Evolutionary conservation across 2,329 filamentous ascomycete genomes (phyloP), one percentile per base, ranked within the genome.

Genomic region (Trichothecium roseum): DNA sequence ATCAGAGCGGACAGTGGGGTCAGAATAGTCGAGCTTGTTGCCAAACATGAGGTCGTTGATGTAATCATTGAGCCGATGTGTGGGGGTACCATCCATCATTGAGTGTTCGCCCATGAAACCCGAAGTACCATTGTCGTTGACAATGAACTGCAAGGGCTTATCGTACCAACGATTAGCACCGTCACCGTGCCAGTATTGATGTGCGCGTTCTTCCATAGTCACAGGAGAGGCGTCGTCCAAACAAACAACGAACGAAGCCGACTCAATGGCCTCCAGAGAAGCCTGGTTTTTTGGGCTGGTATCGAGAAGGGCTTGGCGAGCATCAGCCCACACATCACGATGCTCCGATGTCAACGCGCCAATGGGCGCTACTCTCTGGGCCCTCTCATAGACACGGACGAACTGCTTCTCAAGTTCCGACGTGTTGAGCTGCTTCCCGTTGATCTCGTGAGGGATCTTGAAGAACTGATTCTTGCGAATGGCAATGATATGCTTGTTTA

Each of bases 31-130:
- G 40, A 98, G 78, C 58, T 91, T 93, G 66, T 94, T 89, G 65
- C 81, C 81, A 64, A 94, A 88, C 59, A 96, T 95, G 52, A 84
- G 74, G 55, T 84, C 78, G 66, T 89, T 93, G 55, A 93, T 74
- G 54, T 87, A 91, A 70, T 98, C 91, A 60, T 95, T 98, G 13
- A 98, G 73, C 30, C 93, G 82, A 63, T 96, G 91, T 3, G 93
- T 98, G 1, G 93, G 88, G 6, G 91, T 98, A 45, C 93, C 91
- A 56, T 98, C 91, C 93, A 98, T 98, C 91, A 98, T 96, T 51
- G 84, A 93, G 72, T 98, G 91, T 65, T 98, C 91, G 53, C 91
- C 91, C 72, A 87, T 89, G 72, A 98, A 98, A 42, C 91, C 91
- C 3, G 91, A 84, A 7, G 91, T 94, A 48, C 91, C 91, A 58